These are phyloP conservation scores for Pestalotiopsis sp. DNA, from an alignment of 2,329 filamentous ascomycete species.

Conservation along the genomic window DNA sequence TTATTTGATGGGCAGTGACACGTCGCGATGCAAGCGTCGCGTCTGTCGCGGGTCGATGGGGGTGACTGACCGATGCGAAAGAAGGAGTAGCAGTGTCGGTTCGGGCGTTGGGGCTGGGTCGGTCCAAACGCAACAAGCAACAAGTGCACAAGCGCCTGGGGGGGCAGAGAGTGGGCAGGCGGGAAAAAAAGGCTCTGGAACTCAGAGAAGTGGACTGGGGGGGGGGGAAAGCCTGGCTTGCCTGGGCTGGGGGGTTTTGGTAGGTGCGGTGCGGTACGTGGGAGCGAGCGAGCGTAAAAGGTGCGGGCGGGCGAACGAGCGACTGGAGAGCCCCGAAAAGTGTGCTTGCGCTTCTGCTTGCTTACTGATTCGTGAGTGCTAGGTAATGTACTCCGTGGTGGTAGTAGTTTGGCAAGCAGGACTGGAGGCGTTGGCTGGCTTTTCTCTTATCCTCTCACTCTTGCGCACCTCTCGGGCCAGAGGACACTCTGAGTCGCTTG, in stretches of 20 bases:
- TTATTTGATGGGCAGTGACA: slow-evolving; percentile 38
- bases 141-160: not conserved
- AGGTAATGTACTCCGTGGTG: not conserved
- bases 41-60: slow-evolving; percentile 25
- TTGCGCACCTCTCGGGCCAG: not conserved
- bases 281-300: not conserved
- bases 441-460: not conserved
- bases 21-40: slow-evolving; percentile 20
- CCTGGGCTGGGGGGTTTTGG: no score
- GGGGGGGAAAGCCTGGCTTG: no score
- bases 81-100: slow-evolving; percentile 16
- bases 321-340: not conserved
- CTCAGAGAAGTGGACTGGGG: no score
- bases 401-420: not conserved
- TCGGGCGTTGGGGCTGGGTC: slow-evolving; percentile 15
- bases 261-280: no score
- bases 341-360: not conserved
- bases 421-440: not conserved
- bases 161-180: not conserved
- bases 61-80: slow-evolving; percentile 19
- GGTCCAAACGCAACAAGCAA: slow-evolving; percentile 11
- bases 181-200: not conserved
- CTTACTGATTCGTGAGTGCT: not conserved
- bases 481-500: not conserved
- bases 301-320: not conserved